Conservation (phyloP, 306 rosid species). For the Vigna mungo region DNA sequence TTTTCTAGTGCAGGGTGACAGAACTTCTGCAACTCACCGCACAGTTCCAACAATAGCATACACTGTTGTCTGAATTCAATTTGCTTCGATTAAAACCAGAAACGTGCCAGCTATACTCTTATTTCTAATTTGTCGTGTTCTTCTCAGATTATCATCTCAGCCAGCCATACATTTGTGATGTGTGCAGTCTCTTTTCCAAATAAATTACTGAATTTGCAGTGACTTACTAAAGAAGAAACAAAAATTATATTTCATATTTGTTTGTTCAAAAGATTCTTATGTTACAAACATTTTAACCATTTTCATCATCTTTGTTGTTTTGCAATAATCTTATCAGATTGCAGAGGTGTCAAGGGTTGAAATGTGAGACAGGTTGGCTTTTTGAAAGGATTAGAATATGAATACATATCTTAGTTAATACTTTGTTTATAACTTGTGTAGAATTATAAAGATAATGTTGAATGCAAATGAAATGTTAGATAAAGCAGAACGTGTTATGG, state of each 20-base stretch:
- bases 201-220: background rate
- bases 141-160: background rate
- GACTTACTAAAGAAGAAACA: background rate
- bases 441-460: background rate
- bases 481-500: slow-evolving; percentile 40
- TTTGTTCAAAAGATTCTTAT: background rate
- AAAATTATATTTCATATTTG: background rate
- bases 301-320: background rate
- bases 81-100: background rate
- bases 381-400: background rate
- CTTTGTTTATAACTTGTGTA: background rate
- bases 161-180: background rate
- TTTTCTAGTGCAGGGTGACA: background rate
- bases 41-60: background rate
- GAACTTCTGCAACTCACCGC: background rate
- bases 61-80: background rate
- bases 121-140: background rate
- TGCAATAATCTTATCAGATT: background rate
- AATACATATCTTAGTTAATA: background rate
- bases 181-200: background rate
- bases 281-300: background rate
- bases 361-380: too few species aligned
- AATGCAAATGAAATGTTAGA: slow-evolving; percentile 36
- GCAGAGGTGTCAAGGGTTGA: too few species aligned
- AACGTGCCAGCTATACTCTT: slow-evolving; percentile 14